Evolutionary conservation across 148 eudicot species (phyloP).

Genomic region (Rhododendron griersonianum): DNA sequence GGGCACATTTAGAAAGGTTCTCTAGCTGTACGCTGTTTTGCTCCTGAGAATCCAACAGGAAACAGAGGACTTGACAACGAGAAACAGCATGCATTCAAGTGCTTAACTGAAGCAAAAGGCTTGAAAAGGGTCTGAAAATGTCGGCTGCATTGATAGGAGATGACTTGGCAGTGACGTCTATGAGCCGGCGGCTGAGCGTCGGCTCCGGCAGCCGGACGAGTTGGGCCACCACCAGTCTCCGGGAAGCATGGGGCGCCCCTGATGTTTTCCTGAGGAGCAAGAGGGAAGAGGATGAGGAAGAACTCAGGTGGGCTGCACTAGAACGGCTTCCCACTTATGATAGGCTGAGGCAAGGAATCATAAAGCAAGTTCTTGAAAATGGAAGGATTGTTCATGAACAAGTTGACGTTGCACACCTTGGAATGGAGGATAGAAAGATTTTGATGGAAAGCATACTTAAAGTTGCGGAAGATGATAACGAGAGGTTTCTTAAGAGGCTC

Average conservation of each 20-base stretch:
- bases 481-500: conserved; percentile 37
- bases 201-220: conserved; percentile 24
- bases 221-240: conserved; percentile 39
- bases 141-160: conserved; percentile 23
- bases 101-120: neutral
- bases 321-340: conserved; percentile 48
- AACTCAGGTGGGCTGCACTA: conserved; percentile 50
- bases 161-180: conserved; percentile 22
- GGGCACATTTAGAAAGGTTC: neutral
- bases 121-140: conserved; percentile 12
- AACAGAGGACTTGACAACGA: neutral
- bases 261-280: conserved; percentile 33
- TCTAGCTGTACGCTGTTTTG: neutral
- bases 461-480: conserved; percentile 42
- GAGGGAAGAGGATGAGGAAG: conserved; percentile 42
- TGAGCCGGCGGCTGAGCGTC: conserved; percentile 27
- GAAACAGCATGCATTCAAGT: neutral
- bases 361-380: conserved; percentile 34
- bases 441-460: conserved; percentile 35
- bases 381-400: conserved; percentile 34
- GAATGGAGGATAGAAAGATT: conserved; percentile 29
- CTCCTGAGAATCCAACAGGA: neutral
- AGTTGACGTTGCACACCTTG: conserved; percentile 39
- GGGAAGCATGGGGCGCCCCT: conserved; percentile 27
- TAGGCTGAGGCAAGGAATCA: conserved; percentile 33